Percentiles rank a stretch among this genome's conserved stretches.
These are phyloP conservation scores for Scutellaria galericulata DNA, from an alignment of 257 asterid species.

Conservation along the genomic window DNA sequence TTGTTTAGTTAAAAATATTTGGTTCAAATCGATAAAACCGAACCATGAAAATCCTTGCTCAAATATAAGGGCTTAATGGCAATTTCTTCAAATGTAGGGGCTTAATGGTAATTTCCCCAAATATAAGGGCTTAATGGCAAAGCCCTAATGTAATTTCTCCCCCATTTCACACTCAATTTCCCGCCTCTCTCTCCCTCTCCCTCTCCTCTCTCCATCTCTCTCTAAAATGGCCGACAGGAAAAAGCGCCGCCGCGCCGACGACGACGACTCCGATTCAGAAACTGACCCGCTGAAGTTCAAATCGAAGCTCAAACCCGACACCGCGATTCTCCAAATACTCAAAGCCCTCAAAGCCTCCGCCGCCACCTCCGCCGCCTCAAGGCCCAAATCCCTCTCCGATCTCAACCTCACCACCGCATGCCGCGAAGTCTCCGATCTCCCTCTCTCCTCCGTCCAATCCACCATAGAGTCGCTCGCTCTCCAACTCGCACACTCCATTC, in stretches of 20 bases:
- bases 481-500: constrained; percentile 73
- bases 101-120: neutral
- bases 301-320: constrained; percentile 68
- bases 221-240: constrained; percentile 65
- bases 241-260: constrained; percentile 69
- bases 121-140: neutral
- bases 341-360: constrained; percentile 51
- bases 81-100: neutral
- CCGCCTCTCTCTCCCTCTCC: constrained; percentile 44
- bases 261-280: constrained; percentile 48
- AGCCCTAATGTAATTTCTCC: constrained; percentile 29
- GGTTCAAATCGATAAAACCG: too few relatives aligned
- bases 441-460: constrained; percentile 71
- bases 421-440: constrained; percentile 80
- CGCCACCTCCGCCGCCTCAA: constrained; percentile 49
- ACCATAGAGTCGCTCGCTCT: constrained; percentile 64
- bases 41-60: too few relatives aligned
- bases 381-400: constrained; percentile 64
- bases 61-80: too few relatives aligned
- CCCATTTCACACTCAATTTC: constrained; percentile 35
- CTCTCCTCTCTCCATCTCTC: too few relatives aligned
- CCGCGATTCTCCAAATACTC: constrained; percentile 60
- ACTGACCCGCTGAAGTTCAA: constrained; percentile 61
- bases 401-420: constrained; percentile 71
- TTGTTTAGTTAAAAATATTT: too few relatives aligned